These are phyloP conservation scores for Filosporella fistucella DNA, from an alignment of 495 filamentous ascomycete species.

Conservation along the genomic window DNA sequence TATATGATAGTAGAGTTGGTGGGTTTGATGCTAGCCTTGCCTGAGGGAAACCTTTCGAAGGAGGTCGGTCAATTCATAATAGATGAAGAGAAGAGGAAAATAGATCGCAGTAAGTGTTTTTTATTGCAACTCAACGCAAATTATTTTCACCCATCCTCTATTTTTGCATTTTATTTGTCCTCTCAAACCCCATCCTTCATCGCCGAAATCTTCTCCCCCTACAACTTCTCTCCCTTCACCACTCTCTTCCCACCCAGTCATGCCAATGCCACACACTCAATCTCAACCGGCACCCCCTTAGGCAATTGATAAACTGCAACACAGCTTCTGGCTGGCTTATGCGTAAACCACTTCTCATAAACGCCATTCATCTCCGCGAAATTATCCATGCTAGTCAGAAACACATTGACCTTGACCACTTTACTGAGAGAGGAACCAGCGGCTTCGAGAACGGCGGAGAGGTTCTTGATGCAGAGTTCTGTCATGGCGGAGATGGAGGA, in stretches of 20 bases:
- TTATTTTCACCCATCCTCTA: neutral
- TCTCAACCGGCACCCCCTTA: conserved; percentile 63
- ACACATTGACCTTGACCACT: conserved; percentile 68
- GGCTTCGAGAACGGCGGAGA: conserved; percentile 59
- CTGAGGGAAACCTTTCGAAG: too few relatives aligned
- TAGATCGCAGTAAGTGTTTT: too few relatives aligned
- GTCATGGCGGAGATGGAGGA: conserved; percentile 79
- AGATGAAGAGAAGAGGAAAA: too few relatives aligned
- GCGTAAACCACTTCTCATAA: conserved; percentile 73
- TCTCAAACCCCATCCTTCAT: neutral
- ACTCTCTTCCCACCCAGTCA: conserved; percentile 24
- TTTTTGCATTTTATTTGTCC: too few relatives aligned
- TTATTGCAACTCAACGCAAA: too few relatives aligned
- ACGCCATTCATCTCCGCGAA: conserved; percentile 70
- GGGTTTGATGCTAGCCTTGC: too few relatives aligned
- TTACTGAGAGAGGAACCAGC: conserved; percentile 57
- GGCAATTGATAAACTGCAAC: conserved; percentile 67
- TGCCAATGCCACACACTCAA: conserved; percentile 62
- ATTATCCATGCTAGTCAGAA: conserved; percentile 64
- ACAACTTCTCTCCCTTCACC: neutral
- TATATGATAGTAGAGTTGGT: too few relatives aligned
- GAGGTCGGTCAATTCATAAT: too few relatives aligned
- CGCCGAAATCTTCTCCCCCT: neutral
- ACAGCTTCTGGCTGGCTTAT: conserved; percentile 81
- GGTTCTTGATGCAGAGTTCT: conserved; percentile 55